Evolutionary conservation across 768 basidiomycete species (phyloP).

Genomic region (Asterophora lycoperdoides): DNA sequence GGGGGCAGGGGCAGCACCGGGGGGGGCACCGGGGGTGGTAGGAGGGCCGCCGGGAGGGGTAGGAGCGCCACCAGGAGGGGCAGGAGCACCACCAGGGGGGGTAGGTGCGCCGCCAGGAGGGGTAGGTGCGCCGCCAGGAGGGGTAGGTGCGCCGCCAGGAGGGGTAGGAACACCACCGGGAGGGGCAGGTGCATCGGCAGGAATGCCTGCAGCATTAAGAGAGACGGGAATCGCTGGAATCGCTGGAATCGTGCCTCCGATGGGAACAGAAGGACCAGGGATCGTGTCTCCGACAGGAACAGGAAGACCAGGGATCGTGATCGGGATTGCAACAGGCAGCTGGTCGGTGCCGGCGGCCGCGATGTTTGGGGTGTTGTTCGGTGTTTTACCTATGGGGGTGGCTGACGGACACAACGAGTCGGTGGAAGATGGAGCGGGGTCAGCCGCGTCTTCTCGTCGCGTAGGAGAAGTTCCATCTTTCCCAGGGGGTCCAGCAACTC

Average conservation of each 20-base stretch:
- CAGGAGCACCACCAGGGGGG: too few relatives aligned
- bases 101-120: too few relatives aligned
- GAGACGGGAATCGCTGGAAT: neutral
- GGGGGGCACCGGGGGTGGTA: conserved; percentile 5
- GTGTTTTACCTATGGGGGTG: neutral
- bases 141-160: too few relatives aligned
- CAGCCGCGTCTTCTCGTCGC: conserved; percentile 2
- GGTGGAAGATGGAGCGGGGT: conserved; percentile 5
- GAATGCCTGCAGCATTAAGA: neutral
- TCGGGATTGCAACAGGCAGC: too few relatives aligned
- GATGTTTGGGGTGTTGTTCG: conserved; percentile 10
- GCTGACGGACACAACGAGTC: conserved; percentile 1
- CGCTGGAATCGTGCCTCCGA: neutral
- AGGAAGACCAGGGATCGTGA: neutral
- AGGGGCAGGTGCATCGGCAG: conserved; percentile 3
- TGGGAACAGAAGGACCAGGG: neutral
- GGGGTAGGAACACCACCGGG: too few relatives aligned
- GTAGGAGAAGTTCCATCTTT: neutral
- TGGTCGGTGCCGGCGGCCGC: neutral
- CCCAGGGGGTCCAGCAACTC: neutral
- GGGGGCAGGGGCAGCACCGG: conserved; percentile 1
- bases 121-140: too few relatives aligned
- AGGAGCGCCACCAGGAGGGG: too few relatives aligned
- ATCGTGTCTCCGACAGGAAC: neutral
- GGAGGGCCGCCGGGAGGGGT: conserved; percentile 4